Evolutionary conservation across 345 rosid genomes (phyloP).

Genomic region (Conringia planisiliqua): DNA sequence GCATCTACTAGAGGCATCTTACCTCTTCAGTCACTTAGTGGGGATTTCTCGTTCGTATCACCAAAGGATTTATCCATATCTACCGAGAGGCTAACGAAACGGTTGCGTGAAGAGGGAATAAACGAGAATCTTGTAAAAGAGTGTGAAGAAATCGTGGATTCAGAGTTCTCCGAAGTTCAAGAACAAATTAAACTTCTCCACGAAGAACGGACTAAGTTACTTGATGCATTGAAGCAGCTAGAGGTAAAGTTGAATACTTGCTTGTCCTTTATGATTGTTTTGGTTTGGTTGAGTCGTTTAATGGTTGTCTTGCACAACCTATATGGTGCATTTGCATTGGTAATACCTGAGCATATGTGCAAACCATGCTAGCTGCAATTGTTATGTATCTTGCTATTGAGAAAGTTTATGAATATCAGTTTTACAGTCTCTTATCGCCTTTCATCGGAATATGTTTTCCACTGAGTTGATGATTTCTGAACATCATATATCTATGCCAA

Average conservation of each 20-base stretch:
- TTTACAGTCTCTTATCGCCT: not conserved
- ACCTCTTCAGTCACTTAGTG: conserved; percentile 58
- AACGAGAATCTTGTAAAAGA: conserved; percentile 68
- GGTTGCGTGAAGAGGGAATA: conserved; percentile 68
- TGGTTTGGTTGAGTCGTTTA: not conserved
- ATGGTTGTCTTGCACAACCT: not conserved
- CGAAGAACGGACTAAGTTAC: conserved; percentile 68
- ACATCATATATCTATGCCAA: not conserved
- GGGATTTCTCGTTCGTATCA: conserved; percentile 44
- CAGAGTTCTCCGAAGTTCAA: conserved; percentile 72
- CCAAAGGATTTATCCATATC: conserved; percentile 68
- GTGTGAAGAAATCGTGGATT: conserved; percentile 80
- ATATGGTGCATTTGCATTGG: not conserved
- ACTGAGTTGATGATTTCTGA: not conserved
- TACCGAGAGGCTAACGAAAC: conserved; percentile 61
- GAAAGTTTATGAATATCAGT: not conserved
- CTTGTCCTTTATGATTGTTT: not conserved
- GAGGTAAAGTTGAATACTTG: conserved; percentile 51
- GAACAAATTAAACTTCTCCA: conserved; percentile 64
- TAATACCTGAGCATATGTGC: not conserved
- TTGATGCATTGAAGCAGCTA: conserved; percentile 68
- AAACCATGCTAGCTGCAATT: not conserved
- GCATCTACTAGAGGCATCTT: conserved; percentile 58
- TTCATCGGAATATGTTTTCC: not conserved
- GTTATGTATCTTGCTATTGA: not conserved